Evolutionary conservation across 345 rosid genomes (phyloP).

Genomic region (Euphorbia tirucalli): DNA sequence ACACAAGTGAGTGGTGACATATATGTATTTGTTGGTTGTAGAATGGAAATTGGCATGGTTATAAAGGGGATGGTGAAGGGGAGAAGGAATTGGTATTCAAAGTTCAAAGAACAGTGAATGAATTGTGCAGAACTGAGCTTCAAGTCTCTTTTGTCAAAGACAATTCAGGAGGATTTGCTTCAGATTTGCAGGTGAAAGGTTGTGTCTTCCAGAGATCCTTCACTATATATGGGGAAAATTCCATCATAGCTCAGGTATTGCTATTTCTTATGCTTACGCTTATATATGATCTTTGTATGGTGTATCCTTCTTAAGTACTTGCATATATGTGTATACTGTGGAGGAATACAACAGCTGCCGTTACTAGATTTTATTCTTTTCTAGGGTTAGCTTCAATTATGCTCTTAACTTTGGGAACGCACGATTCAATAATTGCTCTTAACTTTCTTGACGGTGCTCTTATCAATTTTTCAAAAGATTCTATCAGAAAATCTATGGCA

Average conservation of each 20-base stretch:
- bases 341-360: not conserved
- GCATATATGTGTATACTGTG: too few species aligned
- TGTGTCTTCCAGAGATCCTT: constrained; percentile 74
- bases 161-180: constrained; percentile 25
- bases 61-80: constrained; percentile 42
- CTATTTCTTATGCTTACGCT: not conserved
- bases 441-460: not conserved
- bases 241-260: constrained; percentile 73
- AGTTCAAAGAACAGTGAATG: constrained; percentile 48
- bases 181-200: constrained; percentile 58
- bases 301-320: too few species aligned
- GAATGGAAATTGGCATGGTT: constrained; percentile 69
- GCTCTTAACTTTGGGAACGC: too few species aligned
- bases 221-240: constrained; percentile 58
- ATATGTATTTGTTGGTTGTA: constrained; percentile 30
- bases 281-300: not conserved
- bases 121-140: constrained; percentile 53
- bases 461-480: too few species aligned
- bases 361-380: not conserved
- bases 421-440: too few species aligned
- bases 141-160: constrained; percentile 48
- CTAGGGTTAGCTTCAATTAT: not conserved
- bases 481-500: too few species aligned
- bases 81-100: constrained; percentile 49
- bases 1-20: not conserved